Base-by-base conservation (phyloP, 2,329 filamentous ascomycete species). In the Stagonosporopsis tanaceti region DNA sequence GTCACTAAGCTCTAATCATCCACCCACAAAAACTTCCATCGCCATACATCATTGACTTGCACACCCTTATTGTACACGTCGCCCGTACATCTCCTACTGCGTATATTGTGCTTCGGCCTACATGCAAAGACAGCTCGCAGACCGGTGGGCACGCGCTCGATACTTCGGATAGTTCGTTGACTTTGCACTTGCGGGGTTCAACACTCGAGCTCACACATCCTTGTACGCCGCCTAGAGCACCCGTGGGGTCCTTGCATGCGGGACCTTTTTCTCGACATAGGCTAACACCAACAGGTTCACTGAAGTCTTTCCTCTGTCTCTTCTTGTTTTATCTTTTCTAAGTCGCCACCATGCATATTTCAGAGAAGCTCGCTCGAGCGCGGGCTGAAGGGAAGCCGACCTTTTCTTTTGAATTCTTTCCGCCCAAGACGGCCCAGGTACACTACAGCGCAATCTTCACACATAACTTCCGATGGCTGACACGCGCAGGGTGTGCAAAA, bases 381-480 rank as follows among this genome's bases (percentile, higher is more conserved):
- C 87, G 93, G 79, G 85, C 86, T 80, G 87, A 89, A 72, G 87
- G 88, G 75, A 86, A 90, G 71, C 90, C 93, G 56, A 95, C 93
- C 74, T 97, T 97, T 84, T 99, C 95, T 59, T 99, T 99, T 82
- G 95, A 99, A 79, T 99, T 97, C 84, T 99, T 99, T 80, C 95
- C 95, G 48, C 95, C 95, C 37, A 99, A 99, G 82, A 99, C 95
- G 7, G 90, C 92, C 11, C 92, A 95, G 76, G 78, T 80, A 76
- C 56, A 55, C 39, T 47, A 32, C 25, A 53, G 20, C 25, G 24
- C 15, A 30, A 30, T 17, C n/a, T 11, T 20, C n/a, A 9, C 22
- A 2, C 17, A 14, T 32, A 22, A 37, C 15, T 45, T 24, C 35
- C n/a, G 22, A 22, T 5, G 24, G n/a, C 66, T 71, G 59, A 69